These are phyloP conservation scores for Salix caprea DNA, from an alignment of 345 rosid genomes.

Conservation along the genomic window DNA sequence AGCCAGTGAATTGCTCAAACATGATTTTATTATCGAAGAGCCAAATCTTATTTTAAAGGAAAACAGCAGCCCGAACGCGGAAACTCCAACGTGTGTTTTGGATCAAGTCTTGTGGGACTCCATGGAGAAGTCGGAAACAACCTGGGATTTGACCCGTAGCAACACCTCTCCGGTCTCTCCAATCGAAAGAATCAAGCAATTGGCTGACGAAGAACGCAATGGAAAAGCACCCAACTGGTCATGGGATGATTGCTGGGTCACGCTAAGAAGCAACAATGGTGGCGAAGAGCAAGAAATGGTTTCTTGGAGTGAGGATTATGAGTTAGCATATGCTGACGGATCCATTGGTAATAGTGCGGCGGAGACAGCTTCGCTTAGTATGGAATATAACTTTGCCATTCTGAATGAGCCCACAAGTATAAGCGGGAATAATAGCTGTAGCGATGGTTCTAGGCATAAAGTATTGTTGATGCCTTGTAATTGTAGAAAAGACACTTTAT, in stretches of 20 bases:
- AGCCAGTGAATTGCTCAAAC: conserved; percentile 39
- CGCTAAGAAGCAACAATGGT: conserved; percentile 35
- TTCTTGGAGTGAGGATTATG: background rate
- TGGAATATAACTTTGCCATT: conserved; percentile 2
- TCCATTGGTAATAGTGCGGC: background rate
- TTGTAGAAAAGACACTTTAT: background rate
- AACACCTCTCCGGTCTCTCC: conserved; percentile 12
- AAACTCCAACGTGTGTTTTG: conserved; percentile 44
- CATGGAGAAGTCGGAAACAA: conserved; percentile 11
- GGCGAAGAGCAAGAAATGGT: background rate
- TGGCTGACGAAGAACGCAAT: conserved; percentile 12
- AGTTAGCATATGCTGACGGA: background rate
- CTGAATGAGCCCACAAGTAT: background rate
- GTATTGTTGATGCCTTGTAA: conserved; percentile 1
- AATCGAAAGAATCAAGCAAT: conserved; percentile 30
- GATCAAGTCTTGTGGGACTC: conserved; percentile 32
- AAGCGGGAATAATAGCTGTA: conserved; percentile 1
- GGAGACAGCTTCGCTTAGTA: background rate
- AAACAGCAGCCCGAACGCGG: background rate
- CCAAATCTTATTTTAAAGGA: background rate
- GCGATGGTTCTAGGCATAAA: background rate
- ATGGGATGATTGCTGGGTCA: conserved; percentile 42
- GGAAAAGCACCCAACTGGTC: conserved; percentile 22
- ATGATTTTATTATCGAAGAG: conserved; percentile 28
- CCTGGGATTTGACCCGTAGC: background rate